A percentile compares a stretch with the other conserved stretches of the same genome.
Evolutionary conservation across 352 stramenopile species (phyloP).

Genomic region (Phytophthora citrophthora): DNA sequence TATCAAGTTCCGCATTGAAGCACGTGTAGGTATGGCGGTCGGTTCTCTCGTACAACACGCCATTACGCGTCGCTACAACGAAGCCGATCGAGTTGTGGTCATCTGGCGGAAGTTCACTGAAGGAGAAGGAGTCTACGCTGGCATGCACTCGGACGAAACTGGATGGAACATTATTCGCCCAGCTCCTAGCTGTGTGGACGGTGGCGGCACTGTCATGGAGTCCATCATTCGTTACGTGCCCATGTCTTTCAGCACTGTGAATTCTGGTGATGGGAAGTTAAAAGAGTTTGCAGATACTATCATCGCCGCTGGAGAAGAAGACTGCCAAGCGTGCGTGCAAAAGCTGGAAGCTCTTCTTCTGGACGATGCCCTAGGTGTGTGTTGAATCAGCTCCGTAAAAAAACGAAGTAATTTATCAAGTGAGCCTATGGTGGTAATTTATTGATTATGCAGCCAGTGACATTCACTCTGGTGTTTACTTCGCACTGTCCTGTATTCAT

Average conservation of each 20-base stretch:
- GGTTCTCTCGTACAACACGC: constrained; percentile 20
- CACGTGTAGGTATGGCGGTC: constrained; percentile 1
- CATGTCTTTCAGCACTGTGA: constrained; percentile 25
- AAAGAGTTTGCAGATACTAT: constrained; percentile 28
- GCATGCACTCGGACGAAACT: constrained; percentile 63
- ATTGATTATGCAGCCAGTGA: constrained; percentile 2
- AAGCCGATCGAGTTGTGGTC: constrained; percentile 50
- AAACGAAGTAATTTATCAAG: background rate
- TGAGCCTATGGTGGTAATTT: background rate
- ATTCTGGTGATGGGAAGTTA: background rate
- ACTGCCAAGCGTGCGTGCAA: constrained; percentile 14
- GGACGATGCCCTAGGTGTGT: constrained; percentile 28
- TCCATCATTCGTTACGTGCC: constrained; percentile 31
- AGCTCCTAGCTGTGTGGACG: constrained; percentile 5
- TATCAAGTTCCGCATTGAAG: constrained; percentile 26
- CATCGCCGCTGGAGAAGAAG: constrained; percentile 21
- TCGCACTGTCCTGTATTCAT: no score
- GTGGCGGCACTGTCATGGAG: constrained; percentile 18
- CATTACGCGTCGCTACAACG: constrained; percentile 50
- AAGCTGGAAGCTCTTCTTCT: constrained; percentile 27
- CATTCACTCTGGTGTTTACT: constrained; percentile 2
- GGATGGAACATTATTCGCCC: constrained; percentile 48
- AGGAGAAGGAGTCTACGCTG: constrained; percentile 40
- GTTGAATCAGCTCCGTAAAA: background rate
- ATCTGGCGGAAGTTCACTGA: constrained; percentile 56